Percentiles rank a stretch among this genome's conserved stretches.
Evolutionary conservation across 805 yeast genomes (phyloP).

Genomic region (Saccharomycopsis javanensis): DNA sequence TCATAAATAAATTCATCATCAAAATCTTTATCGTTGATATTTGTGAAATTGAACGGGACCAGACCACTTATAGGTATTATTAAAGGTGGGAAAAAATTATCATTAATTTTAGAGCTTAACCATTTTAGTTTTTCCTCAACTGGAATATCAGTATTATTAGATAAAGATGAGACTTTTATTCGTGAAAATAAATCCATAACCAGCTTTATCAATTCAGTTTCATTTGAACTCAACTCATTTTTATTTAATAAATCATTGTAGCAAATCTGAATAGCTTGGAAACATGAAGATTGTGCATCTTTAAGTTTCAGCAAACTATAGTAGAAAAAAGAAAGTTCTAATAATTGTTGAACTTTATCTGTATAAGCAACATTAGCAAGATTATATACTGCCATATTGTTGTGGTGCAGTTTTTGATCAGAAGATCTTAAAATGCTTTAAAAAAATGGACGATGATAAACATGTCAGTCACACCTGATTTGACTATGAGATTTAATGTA

Average conservation of each 20-base stretch:
- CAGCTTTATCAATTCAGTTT: not conserved
- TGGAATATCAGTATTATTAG: not conserved
- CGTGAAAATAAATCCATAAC: not conserved
- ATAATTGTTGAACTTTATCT: not conserved
- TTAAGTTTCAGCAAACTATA: not conserved
- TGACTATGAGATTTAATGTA: not conserved
- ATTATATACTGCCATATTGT: not conserved
- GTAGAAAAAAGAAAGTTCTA: not conserved
- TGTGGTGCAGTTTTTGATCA: not conserved
- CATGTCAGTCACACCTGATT: too few species aligned
- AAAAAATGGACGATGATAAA: too few species aligned
- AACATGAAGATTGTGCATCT: not conserved
- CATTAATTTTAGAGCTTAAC: slow-evolving; percentile 13
- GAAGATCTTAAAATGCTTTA: too few species aligned
- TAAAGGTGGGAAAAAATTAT: slow-evolving; percentile 11
- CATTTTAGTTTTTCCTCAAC: slow-evolving; percentile 6
- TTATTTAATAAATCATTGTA: not conserved
- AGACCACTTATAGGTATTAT: not conserved
- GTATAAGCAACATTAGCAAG: not conserved
- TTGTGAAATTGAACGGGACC: not conserved
- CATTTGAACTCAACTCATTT: not conserved
- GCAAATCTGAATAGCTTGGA: not conserved
- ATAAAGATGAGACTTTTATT: not conserved
- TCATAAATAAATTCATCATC: not conserved
- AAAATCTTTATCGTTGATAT: not conserved